Evolutionary conservation across 768 basidiomycete species (phyloP).

Genomic region (Trametes elegans): DNA sequence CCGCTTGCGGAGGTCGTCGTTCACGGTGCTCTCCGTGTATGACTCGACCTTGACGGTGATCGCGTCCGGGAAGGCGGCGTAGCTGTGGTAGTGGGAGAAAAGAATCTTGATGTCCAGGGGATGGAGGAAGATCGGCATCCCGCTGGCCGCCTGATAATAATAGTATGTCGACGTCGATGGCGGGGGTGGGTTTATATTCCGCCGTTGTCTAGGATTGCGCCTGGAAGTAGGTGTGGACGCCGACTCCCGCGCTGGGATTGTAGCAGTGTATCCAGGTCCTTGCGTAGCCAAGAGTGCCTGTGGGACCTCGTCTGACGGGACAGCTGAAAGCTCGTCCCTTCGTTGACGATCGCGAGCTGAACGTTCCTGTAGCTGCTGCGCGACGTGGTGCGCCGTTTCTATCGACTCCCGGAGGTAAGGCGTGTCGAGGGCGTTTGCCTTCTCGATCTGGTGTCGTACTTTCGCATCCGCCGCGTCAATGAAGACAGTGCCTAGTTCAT

Average conservation of each 20-base stretch:
- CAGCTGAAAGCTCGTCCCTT: conserved; percentile 20
- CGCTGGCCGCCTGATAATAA: conserved; percentile 93
- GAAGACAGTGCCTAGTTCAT: conserved; percentile 76
- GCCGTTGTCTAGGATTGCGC: conserved; percentile 56
- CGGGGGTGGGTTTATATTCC: conserved; percentile 83
- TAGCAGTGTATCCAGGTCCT: conserved; percentile 12
- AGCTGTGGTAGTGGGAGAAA: conserved; percentile 76
- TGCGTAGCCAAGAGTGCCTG: conserved; percentile 56
- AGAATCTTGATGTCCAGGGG: conserved; percentile 95
- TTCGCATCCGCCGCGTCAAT: conserved; percentile 76
- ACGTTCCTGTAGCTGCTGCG: conserved; percentile 51
- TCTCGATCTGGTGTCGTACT: conserved; percentile 76
- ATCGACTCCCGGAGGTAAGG: conserved; percentile 61
- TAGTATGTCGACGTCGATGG: conserved; percentile 89
- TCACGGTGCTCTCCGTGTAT: conserved; percentile 73
- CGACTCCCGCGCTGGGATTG: neutral
- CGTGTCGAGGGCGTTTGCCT: conserved; percentile 74
- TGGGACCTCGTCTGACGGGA: conserved; percentile 43
- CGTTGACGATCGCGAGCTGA: conserved; percentile 26
- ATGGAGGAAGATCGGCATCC: conserved; percentile 88
- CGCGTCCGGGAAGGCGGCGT: conserved; percentile 79
- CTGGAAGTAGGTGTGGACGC: conserved; percentile 32
- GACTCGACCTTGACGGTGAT: conserved; percentile 82
- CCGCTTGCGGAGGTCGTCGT: conserved; percentile 90
- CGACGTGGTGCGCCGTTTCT: conserved; percentile 58